Base-by-base conservation (phyloP, 371 early-diverging fungal species). In the Mortierella sp. region DNA sequence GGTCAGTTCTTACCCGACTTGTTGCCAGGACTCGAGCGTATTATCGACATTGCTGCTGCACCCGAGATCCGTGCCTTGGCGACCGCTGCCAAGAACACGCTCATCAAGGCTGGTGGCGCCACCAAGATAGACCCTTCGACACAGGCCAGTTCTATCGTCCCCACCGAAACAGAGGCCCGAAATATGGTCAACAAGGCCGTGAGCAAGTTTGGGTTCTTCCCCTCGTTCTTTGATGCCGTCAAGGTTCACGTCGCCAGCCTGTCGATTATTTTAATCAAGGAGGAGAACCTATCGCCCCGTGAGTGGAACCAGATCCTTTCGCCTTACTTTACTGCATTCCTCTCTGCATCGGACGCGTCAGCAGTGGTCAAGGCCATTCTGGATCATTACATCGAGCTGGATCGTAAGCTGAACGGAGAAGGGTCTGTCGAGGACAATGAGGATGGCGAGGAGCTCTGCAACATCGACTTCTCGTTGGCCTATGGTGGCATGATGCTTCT, bases 401-500 rank as follows among this genome's bases (percentile, higher is more conserved):
- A 86, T 69, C 79, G 77, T 21, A 79, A 79, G 67, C 16, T 86
- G 43, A 86, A 86, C 46, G 90, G 90, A 73, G 83, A 88, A 0
- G 80, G 78, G 43, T 89, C 88, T 16, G 89, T 86, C 34, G 93
- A 92, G 61, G 93, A 94, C 28, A 91, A 93, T 59, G 94, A 93
- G 44, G 93, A 93, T 43, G 93, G 92, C 73, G 95, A 93, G 74
- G 94, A 94, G 74, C 92, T 96, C 53, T 95, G 95, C 90, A 93
- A 95, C 84, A 93, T 94, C 81, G 94, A 94, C 73, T 95, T 96
- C 89, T 92, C 92, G 24, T 88, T 96, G 81, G 96, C 95, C 26
- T 96, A 96, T 87, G 96, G 96, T 85, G 95, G 93, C 73, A 95
- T 94, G 94, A 94, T 95, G 89, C 87, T 95, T 76, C 88, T 96